A percentile compares a stretch with the other conserved stretches of the same genome.
Evolutionary conservation across 352 stramenopile species (phyloP).

Genomic region (Phytophthora europaea): DNA sequence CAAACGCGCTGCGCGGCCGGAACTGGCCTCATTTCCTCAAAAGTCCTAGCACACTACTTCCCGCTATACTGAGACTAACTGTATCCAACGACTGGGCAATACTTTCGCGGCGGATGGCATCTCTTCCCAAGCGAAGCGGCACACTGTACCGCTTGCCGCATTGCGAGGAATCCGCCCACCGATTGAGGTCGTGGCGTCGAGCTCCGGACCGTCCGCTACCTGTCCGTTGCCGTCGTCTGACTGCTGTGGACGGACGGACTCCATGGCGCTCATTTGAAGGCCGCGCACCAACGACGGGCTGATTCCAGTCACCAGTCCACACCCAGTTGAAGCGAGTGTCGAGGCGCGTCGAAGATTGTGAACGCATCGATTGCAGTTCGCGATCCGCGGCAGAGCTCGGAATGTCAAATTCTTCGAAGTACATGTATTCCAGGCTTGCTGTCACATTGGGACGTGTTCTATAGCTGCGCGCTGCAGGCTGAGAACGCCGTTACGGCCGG

Average conservation of each 20-base stretch:
- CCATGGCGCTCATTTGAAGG: background rate
- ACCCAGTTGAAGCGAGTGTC: constrained; percentile 22
- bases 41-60: constrained; percentile 5
- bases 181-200: constrained; percentile 21
- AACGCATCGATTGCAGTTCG: constrained; percentile 2
- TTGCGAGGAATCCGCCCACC: constrained; percentile 1
- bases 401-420: too few species aligned
- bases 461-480: background rate
- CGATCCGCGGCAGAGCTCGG: constrained; percentile 1
- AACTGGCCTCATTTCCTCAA: constrained; percentile 27
- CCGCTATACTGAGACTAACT: background rate
- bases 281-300: background rate
- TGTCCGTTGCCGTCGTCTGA: background rate
- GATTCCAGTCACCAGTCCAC: background rate
- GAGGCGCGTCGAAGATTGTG: constrained; percentile 13
- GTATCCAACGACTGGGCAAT: background rate
- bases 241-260: background rate
- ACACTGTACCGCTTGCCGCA: constrained; percentile 8
- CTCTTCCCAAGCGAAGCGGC: background rate
- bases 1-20: constrained; percentile 4
- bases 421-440: background rate
- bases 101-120: constrained; percentile 9
- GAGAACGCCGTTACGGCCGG: constrained; percentile 20
- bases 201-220: constrained; percentile 1
- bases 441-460: background rate